Base-by-base conservation (phyloP, 352 stramenopile genomes). In the Phytophthora sp. region DNA sequence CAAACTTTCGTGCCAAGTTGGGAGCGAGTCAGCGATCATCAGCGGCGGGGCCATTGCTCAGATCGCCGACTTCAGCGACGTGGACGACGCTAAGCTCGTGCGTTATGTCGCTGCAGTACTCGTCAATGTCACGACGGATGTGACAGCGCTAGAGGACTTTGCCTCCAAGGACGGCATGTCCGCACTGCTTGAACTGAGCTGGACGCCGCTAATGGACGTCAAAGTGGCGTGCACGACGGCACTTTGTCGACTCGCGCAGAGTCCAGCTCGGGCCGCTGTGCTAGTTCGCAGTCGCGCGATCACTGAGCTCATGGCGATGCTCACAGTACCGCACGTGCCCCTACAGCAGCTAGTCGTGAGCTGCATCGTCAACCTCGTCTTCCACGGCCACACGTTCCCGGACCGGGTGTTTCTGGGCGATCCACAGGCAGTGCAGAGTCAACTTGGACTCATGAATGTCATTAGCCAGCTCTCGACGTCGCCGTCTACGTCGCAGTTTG, bases 391-490 rank as follows among this genome's bases (percentile, higher is more conserved):
- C 38, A 45, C 62, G 1, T 91, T 94, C 33, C 76, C 83, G 0
- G 86, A 93, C n/a, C 83, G 82, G 2, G 73, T 93, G 7, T 91
- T 91, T 36, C n/a, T 89, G 12, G 86, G 86, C 2, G 86, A 92
- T 16, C 81, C 82, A 0, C 82, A 91, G 16, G 79, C 82, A 5
- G 69, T 85, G 1, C 82, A 92, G 54, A 92, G 82, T 30, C 82
- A 88, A 8, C 59, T 89, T 4, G 86, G 86, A 0, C 55, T 94
- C 11, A 68, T 94, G 56, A 86, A 64, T n/a, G 74, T 91, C n/a
- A 61, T 88, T 7, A 80, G 54, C 5, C 82, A 93, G 31, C 46
- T 92, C 12, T 80, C 81, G 0, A 42, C 69, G 0, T 45, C 63
- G 1, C 42, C 66, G 0, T 26, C 65, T 0, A 86, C 71, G 12